Evolutionary conservation across 2,329 filamentous ascomycete genomes (phyloP).

Genomic region (Neofusicoccum ribis): DNA sequence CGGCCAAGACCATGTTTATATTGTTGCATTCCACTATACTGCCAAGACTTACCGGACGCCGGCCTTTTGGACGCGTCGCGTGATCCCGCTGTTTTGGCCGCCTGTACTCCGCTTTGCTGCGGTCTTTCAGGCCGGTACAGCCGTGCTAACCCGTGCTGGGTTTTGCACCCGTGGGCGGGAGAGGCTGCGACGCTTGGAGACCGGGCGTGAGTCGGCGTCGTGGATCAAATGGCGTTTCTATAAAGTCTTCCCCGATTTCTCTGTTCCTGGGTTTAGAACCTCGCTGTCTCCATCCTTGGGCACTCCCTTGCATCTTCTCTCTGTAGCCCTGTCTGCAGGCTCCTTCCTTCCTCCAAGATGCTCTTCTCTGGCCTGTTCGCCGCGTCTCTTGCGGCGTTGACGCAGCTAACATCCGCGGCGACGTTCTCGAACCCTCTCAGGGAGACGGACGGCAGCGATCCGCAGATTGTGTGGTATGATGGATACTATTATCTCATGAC

Average conservation of each 20-base stretch:
- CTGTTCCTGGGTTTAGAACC: background rate
- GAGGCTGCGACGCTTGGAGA: too few species aligned
- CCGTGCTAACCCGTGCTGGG: background rate
- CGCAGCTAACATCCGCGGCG: constrained; percentile 25
- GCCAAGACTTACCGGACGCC: background rate
- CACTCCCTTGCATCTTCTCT: background rate
- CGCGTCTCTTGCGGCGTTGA: background rate
- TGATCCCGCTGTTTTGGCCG: background rate
- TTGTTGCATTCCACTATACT: background rate
- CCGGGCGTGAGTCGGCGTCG: background rate
- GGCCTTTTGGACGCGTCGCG: background rate
- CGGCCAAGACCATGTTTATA: background rate
- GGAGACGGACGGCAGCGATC: constrained; percentile 52
- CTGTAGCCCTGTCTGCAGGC: too few species aligned
- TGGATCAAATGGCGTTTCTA: background rate
- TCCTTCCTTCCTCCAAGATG: background rate
- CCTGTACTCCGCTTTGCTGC: constrained; percentile 3
- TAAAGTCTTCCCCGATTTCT: background rate
- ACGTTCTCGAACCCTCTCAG: constrained; percentile 57
- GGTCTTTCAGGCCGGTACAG: background rate
- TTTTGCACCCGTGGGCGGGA: background rate
- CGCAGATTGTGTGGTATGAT: constrained; percentile 53
- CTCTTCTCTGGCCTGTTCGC: background rate
- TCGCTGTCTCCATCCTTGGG: background rate
- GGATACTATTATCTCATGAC: constrained; percentile 61